Conservation (phyloP, 306 rosid genomes). For the Inga leiocalycina region DNA sequence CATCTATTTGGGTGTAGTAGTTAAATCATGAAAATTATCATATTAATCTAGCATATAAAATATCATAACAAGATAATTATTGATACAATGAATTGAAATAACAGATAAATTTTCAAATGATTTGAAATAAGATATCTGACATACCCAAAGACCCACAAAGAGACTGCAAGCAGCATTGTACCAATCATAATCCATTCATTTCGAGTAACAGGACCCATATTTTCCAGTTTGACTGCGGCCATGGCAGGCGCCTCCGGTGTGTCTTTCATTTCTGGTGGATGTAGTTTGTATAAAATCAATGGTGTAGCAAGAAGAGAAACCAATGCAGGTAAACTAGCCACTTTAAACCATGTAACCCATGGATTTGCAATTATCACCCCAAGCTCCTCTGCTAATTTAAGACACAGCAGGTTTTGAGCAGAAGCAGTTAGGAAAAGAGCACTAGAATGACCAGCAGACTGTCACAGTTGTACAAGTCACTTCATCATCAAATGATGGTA, state of each 20-base stretch:
- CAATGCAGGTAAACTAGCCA: slow-evolving; percentile 81
- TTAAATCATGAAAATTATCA: not conserved
- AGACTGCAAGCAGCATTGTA: slow-evolving; percentile 94
- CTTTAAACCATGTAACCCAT: slow-evolving; percentile 95
- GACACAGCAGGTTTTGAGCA: slow-evolving; percentile 91
- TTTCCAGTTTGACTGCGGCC: slow-evolving; percentile 76
- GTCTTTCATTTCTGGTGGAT: slow-evolving; percentile 92
- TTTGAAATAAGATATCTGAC: slow-evolving; percentile 29
- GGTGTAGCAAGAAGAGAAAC: slow-evolving; percentile 77
- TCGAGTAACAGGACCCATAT: slow-evolving; percentile 76
- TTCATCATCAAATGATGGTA: slow-evolving; percentile 27
- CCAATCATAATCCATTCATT: slow-evolving; percentile 85
- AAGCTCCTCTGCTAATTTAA: slow-evolving; percentile 86
- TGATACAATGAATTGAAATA: not conserved
- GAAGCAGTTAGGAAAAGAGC: slow-evolving; percentile 99
- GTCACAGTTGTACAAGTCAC: slow-evolving; percentile 54
- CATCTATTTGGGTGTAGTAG: not conserved
- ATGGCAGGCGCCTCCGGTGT: slow-evolving; percentile 96
- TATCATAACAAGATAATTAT: not conserved
- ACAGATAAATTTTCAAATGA: not conserved
- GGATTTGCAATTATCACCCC: slow-evolving; percentile 78
- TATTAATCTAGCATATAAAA: not conserved
- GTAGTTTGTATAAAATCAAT: slow-evolving; percentile 72
- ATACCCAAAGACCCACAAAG: slow-evolving; percentile 95
- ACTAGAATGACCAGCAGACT: slow-evolving; percentile 91